These are phyloP conservation scores for Striga hermonthica DNA, from an alignment of 305 asterid species.

Conservation along the genomic window DNA sequence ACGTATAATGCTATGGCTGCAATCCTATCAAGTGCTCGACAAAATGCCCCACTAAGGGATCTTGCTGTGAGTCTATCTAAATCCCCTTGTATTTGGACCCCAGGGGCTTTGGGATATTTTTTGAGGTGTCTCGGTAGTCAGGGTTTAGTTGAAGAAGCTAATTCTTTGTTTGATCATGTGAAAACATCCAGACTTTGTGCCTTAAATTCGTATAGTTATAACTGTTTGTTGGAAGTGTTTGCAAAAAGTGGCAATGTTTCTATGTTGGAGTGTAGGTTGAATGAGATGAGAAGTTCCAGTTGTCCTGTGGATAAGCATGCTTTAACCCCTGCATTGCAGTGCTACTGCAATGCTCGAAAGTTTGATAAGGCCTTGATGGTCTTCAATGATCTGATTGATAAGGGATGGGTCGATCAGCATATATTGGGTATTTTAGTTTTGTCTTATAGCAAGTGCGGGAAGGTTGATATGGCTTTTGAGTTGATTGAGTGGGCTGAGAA, in stretches of 20 bases:
- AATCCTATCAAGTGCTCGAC: constrained; percentile 79
- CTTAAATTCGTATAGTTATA: constrained; percentile 41
- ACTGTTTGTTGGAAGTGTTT: constrained; percentile 52
- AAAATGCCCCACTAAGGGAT: constrained; percentile 56
- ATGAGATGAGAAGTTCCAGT: constrained; percentile 56
- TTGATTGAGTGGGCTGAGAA: constrained; percentile 49
- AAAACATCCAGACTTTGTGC: constrained; percentile 50
- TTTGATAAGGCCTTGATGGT: constrained; percentile 56
- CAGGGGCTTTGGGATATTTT: constrained; percentile 82
- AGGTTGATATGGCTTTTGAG: constrained; percentile 69
- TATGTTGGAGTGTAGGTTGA: constrained; percentile 61
- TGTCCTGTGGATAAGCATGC: constrained; percentile 51
- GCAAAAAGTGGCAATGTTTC: constrained; percentile 48
- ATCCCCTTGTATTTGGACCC: constrained; percentile 53
- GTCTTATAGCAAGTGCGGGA: constrained; percentile 61
- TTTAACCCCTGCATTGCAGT: constrained; percentile 63
- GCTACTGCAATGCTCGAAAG: constrained; percentile 67
- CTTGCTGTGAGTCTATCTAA: constrained; percentile 43
- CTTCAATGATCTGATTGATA: constrained; percentile 50
- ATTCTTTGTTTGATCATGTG: constrained; percentile 65
- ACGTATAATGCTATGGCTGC: constrained; percentile 64
- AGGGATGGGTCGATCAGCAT: constrained; percentile 76
- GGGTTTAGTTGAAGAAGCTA: constrained; percentile 69
- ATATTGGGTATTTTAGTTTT: constrained; percentile 54
- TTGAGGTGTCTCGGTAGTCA: constrained; percentile 70